phyloP scores from a whole-genome alignment of 2,329 filamentous ascomycete genomes.

The Fusarium praegraminearum region DNA sequence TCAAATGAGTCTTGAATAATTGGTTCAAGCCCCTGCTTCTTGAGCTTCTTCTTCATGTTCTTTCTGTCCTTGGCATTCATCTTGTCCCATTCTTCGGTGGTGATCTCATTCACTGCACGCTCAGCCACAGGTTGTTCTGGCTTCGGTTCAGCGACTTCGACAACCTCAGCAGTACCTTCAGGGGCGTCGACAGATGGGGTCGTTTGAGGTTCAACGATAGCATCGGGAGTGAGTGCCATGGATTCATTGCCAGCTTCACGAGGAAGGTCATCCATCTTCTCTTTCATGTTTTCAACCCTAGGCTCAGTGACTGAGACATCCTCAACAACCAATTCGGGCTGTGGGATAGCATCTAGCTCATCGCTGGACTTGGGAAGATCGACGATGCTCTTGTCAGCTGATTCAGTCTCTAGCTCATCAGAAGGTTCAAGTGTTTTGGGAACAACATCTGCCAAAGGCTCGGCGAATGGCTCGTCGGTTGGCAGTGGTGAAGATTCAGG shows the following conservation, averaged over 20 bases:
- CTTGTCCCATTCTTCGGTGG: conserved; percentile 38
- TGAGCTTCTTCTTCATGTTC: conserved; percentile 44
- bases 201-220: conserved; percentile 5
- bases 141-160: conserved; percentile 6
- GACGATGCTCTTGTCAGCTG: background rate
- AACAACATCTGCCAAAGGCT: background rate
- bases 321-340: conserved; percentile 1
- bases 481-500: conserved; percentile 2
- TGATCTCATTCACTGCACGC: conserved; percentile 42
- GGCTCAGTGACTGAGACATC: background rate
- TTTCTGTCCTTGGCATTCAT: conserved; percentile 42
- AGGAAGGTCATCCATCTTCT: background rate
- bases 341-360: background rate
- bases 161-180: background rate
- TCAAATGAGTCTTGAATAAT: conserved; percentile 33
- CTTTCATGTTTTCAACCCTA: background rate
- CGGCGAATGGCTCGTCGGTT: background rate
- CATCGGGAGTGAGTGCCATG: conserved; percentile 7
- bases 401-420: conserved; percentile 2
- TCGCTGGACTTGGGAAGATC: background rate
- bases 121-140: conserved; percentile 7
- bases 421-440: conserved; percentile 17
- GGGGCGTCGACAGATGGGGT: conserved; percentile 7
- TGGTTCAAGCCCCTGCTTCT: conserved; percentile 39
- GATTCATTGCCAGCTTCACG: background rate